These are phyloP conservation scores for Fusarium sambucinum DNA, from an alignment of 2,329 filamentous ascomycete species.

Conservation along the genomic window DNA sequence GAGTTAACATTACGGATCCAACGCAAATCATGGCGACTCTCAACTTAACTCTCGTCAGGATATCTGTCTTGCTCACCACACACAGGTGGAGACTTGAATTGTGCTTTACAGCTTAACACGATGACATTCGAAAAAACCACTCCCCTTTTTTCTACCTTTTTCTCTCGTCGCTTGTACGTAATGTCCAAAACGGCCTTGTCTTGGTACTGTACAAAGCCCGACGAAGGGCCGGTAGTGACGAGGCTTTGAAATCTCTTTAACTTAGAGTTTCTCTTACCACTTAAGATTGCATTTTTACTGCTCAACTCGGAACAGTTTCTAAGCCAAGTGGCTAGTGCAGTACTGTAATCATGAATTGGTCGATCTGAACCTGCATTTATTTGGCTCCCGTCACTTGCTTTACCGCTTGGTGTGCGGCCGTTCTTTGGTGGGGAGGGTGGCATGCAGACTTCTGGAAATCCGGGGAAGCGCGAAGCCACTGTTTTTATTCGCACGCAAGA, in stretches of 20 bases:
- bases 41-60: conserved; percentile 4
- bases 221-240: conserved; percentile 33
- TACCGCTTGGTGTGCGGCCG: conserved; percentile 34
- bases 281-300: conserved; percentile 19
- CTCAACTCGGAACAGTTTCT: conserved; percentile 26
- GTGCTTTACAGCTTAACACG: conserved; percentile 18
- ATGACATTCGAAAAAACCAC: conserved; percentile 26
- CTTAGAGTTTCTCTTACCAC: conserved; percentile 17
- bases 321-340: conserved; percentile 37
- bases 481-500: conserved; percentile 3
- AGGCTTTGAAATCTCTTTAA: conserved; percentile 26
- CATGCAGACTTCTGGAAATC: conserved; percentile 44
- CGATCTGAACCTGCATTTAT: conserved; percentile 38
- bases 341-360: conserved; percentile 15
- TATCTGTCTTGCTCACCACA: not conserved
- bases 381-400: conserved; percentile 36
- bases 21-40: not conserved
- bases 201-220: conserved; percentile 19
- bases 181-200: conserved; percentile 12
- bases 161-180: conserved; percentile 35
- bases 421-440: conserved; percentile 36
- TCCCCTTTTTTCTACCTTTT: conserved; percentile 7
- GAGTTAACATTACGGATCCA: conserved; percentile 12
- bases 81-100: conserved; percentile 24
- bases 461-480: conserved; percentile 27